Evolutionary conservation across 192 early-diverging fungal genomes (phyloP).

Genomic region (Coemansia sp.): DNA sequence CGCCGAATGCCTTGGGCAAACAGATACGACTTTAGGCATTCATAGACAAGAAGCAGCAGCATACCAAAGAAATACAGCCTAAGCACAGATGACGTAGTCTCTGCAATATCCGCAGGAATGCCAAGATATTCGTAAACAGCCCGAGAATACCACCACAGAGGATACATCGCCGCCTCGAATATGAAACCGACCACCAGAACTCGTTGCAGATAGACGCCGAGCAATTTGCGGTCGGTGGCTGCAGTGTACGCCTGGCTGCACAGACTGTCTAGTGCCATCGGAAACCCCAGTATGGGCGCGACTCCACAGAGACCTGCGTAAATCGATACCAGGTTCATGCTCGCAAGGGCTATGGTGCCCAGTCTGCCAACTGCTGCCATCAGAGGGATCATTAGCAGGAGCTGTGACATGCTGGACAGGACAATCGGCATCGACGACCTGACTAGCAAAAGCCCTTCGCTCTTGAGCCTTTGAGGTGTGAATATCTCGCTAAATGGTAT

Average conservation of each 20-base stretch:
- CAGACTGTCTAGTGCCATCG: slow-evolving; percentile 74
- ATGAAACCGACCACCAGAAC: slow-evolving; percentile 70
- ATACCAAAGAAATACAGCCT: slow-evolving; percentile 69
- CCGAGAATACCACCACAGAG: slow-evolving; percentile 55
- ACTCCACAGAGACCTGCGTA: slow-evolving; percentile 69
- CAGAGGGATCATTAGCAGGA: slow-evolving; percentile 39
- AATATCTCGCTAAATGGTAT: not conserved
- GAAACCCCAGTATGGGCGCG: slow-evolving; percentile 64
- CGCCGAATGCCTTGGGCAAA: slow-evolving; percentile 91
- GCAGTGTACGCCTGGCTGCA: slow-evolving; percentile 74
- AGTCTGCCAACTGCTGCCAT: slow-evolving; percentile 60
- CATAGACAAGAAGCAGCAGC: slow-evolving; percentile 69
- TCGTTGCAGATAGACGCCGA: slow-evolving; percentile 76
- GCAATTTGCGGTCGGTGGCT: slow-evolving; percentile 59
- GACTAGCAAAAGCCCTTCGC: slow-evolving; percentile 20
- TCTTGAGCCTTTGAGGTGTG: not conserved
- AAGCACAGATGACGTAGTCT: slow-evolving; percentile 65
- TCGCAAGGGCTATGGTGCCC: slow-evolving; percentile 63
- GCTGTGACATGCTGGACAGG: slow-evolving; percentile 33
- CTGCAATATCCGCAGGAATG: slow-evolving; percentile 65
- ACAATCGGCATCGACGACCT: slow-evolving; percentile 40
- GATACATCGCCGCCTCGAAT: slow-evolving; percentile 67
- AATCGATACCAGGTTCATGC: slow-evolving; percentile 70
- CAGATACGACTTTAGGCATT: slow-evolving; percentile 81
- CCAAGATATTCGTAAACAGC: slow-evolving; percentile 30